These are phyloP conservation scores for Capsicum rhomboideum DNA, from an alignment of 257 asterid genomes.

Conservation along the genomic window DNA sequence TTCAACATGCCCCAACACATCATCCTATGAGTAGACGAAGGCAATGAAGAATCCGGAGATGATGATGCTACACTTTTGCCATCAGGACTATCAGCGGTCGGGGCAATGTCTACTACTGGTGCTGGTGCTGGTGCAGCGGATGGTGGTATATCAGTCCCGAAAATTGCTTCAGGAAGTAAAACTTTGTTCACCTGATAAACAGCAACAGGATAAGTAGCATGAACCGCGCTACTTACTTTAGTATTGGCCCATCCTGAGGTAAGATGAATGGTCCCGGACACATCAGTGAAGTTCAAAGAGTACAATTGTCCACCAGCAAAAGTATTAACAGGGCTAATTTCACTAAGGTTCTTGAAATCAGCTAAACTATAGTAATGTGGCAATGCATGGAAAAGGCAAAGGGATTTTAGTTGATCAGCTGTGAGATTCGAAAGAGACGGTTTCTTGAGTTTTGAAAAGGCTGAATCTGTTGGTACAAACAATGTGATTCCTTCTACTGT, in stretches of 20 bases:
- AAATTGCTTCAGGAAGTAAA: constrained; percentile 58
- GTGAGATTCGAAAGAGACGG: constrained; percentile 58
- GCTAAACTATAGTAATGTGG: constrained; percentile 58
- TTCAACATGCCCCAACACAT: constrained; percentile 12
- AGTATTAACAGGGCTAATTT: constrained; percentile 42
- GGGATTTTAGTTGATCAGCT: constrained; percentile 44
- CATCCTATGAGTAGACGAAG: constrained; percentile 21
- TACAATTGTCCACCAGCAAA: constrained; percentile 49
- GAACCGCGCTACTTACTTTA: constrained; percentile 58
- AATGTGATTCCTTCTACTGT: constrained; percentile 65
- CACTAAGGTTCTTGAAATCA: constrained; percentile 66
- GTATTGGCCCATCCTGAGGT: constrained; percentile 65
- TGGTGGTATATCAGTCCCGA: constrained; percentile 77
- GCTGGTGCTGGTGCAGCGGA: constrained; percentile 47
- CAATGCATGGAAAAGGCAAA: constrained; percentile 63
- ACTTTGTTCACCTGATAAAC: constrained; percentile 54
- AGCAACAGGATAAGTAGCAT: constrained; percentile 57
- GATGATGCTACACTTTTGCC: constrained; percentile 13
- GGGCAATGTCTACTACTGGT: constrained; percentile 48
- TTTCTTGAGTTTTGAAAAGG: constrained; percentile 39
- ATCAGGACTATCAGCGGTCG: constrained; percentile 43
- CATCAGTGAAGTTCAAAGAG: constrained; percentile 47
- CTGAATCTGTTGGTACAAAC: constrained; percentile 56
- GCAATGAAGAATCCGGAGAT: constrained; percentile 21
- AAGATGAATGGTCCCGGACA: constrained; percentile 40